Evolutionary conservation across 1,139 yeast species (phyloP).

Genomic region (Hansenula lynferdii): DNA sequence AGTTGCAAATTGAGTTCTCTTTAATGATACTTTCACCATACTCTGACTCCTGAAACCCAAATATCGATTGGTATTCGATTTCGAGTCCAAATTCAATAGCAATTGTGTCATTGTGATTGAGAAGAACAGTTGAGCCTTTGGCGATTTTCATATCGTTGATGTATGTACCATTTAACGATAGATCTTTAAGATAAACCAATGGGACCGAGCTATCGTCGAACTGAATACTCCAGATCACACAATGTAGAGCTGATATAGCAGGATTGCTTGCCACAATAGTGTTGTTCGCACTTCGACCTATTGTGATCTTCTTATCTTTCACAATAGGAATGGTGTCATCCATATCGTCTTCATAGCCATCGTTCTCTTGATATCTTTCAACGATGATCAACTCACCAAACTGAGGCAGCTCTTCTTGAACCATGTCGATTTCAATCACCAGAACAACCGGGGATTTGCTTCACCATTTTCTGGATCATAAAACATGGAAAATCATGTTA

Average conservation of each 20-base stretch:
- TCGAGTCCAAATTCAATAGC: constrained; percentile 31
- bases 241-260: constrained; percentile 40
- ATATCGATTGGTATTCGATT: constrained; percentile 23
- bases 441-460: no score
- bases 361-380: background rate
- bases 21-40: constrained; percentile 12
- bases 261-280: constrained; percentile 27
- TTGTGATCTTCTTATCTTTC: constrained; percentile 21
- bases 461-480: no score
- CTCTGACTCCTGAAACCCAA: constrained; percentile 11
- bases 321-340: constrained; percentile 8
- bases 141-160: constrained; percentile 36
- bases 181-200: constrained; percentile 47
- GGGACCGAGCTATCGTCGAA: constrained; percentile 47
- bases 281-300: constrained; percentile 30
- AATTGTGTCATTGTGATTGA: constrained; percentile 42
- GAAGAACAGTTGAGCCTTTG: constrained; percentile 30
- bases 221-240: constrained; percentile 41
- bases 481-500: no score
- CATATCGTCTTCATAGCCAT: background rate
- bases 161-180: constrained; percentile 49
- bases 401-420: background rate
- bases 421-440: background rate
- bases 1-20: constrained; percentile 18
- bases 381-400: background rate